phyloP scores from a whole-genome alignment of 2,329 filamentous ascomycete genomes.

The Metarhizium anisopliae region DNA sequence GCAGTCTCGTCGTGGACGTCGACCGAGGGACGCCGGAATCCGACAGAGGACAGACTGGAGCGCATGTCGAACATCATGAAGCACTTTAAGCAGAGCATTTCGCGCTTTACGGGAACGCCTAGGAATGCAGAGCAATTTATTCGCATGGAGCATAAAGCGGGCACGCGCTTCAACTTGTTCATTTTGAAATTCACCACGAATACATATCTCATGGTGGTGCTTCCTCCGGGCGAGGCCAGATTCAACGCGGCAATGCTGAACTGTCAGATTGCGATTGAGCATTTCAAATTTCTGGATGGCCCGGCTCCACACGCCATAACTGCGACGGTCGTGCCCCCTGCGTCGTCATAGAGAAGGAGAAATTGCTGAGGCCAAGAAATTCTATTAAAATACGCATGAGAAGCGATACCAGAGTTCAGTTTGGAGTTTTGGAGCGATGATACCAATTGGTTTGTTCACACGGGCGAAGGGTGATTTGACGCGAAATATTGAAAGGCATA shows the following conservation, averaged over 20 bases:
- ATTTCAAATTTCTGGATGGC: slow-evolving; percentile 63
- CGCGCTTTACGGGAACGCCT: slow-evolving; percentile 70
- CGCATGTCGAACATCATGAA: slow-evolving; percentile 95
- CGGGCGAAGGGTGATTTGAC: background rate
- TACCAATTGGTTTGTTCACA: slow-evolving; percentile 3
- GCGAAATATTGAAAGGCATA: background rate
- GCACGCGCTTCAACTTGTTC: slow-evolving; percentile 78
- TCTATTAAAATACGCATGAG: background rate
- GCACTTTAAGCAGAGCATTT: slow-evolving; percentile 84
- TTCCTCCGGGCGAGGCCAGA: slow-evolving; percentile 82
- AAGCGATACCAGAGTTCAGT: background rate
- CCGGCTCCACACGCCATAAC: slow-evolving; percentile 17
- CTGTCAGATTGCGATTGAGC: slow-evolving; percentile 74
- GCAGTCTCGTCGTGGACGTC: slow-evolving; percentile 90
- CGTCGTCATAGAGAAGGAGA: background rate
- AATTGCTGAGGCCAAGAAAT: background rate
- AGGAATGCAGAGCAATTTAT: slow-evolving; percentile 74
- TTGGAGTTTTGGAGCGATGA: slow-evolving; percentile 4
- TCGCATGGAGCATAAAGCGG: slow-evolving; percentile 72
- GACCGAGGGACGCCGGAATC: slow-evolving; percentile 66
- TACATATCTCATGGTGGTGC: slow-evolving; percentile 87
- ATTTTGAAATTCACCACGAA: slow-evolving; percentile 95
- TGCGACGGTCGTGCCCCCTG: slow-evolving; percentile 16
- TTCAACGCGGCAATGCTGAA: slow-evolving; percentile 90
- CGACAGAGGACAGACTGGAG: slow-evolving; percentile 88